Evolutionary conservation across 139 green algal genomes (phyloP).

Genomic region (Chlorella vulgaris): DNA sequence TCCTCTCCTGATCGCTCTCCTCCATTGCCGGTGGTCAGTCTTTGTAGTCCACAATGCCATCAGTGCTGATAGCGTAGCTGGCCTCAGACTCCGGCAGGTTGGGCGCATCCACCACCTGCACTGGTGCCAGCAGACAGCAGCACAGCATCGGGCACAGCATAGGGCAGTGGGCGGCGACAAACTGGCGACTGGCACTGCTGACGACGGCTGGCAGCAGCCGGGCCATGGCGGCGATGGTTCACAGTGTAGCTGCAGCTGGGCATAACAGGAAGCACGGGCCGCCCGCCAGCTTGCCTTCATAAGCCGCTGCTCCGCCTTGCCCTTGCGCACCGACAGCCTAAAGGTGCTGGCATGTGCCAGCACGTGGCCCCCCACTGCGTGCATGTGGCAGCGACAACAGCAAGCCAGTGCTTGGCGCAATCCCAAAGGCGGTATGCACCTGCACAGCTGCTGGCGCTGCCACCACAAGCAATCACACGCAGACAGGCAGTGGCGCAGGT

Average conservation of each 20-base stretch:
- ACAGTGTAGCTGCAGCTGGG: too few relatives aligned
- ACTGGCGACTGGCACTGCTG: too few relatives aligned
- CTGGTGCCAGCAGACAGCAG: neutral
- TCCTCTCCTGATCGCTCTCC: too few relatives aligned
- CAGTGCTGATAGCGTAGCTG: constrained; percentile 57
- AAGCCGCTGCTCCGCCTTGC: constrained; percentile 88
- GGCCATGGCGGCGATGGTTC: too few relatives aligned
- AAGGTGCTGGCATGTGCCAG: constrained; percentile 85
- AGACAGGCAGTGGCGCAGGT: too few relatives aligned
- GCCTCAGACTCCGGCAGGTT: constrained; percentile 76
- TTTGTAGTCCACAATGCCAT: neutral
- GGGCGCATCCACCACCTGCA: constrained; percentile 49
- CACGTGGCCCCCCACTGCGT: constrained; percentile 61
- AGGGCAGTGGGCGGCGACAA: too few relatives aligned
- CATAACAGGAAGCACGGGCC: too few relatives aligned
- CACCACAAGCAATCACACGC: neutral
- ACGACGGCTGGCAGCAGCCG: too few relatives aligned
- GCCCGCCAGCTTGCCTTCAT: constrained; percentile 74
- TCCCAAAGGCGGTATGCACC: too few relatives aligned
- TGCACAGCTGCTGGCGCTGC: neutral
- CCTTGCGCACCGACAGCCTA: constrained; percentile 77
- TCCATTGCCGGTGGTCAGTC: too few relatives aligned
- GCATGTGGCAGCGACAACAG: neutral
- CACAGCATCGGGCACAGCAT: neutral
- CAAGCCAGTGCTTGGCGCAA: neutral